These are phyloP conservation scores for Choanephora cucurbitarum DNA, from an alignment of 371 early-diverging fungal species.

Conservation along the genomic window DNA sequence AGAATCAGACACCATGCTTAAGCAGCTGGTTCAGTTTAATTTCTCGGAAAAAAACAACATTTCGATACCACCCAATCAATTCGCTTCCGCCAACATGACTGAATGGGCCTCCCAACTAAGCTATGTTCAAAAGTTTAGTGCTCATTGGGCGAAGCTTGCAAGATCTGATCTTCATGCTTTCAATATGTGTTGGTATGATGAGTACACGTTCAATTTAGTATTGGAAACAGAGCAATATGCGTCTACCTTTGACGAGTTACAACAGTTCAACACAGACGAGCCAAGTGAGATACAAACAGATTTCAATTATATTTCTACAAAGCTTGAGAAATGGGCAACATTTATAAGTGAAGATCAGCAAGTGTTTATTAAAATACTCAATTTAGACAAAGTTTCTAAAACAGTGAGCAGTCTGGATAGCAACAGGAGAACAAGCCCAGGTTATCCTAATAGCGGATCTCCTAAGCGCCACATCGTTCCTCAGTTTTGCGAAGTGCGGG, in stretches of 20 bases:
- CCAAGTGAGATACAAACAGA: conserved; percentile 6
- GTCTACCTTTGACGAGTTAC: too few species aligned
- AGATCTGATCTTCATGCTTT: conserved; percentile 32
- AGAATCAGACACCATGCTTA: conserved; percentile 72
- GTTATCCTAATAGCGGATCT: neutral
- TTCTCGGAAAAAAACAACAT: conserved; percentile 2
- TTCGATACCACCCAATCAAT: neutral
- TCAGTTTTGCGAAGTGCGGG: conserved; percentile 35
- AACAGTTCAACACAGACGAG: neutral
- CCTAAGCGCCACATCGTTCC: conserved; percentile 8
- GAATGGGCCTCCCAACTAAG: conserved; percentile 8
- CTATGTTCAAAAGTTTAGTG: conserved; percentile 27
- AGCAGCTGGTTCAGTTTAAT: conserved; percentile 31
- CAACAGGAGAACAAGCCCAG: neutral
- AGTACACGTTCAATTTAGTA: conserved; percentile 43
- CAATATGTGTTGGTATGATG: conserved; percentile 57
- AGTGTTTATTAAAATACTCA: conserved; percentile 13
- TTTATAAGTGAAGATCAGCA: conserved; percentile 32
- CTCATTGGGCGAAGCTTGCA: conserved; percentile 39
- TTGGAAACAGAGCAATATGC: conserved; percentile 12
- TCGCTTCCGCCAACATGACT: neutral
- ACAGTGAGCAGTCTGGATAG: neutral
- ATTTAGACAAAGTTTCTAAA: neutral
- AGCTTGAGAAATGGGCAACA: conserved; percentile 37
- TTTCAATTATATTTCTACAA: conserved; percentile 10